phyloP scores from a whole-genome alignment of 2,329 filamentous ascomycete species.

The Diaporthe ilicicola region DNA sequence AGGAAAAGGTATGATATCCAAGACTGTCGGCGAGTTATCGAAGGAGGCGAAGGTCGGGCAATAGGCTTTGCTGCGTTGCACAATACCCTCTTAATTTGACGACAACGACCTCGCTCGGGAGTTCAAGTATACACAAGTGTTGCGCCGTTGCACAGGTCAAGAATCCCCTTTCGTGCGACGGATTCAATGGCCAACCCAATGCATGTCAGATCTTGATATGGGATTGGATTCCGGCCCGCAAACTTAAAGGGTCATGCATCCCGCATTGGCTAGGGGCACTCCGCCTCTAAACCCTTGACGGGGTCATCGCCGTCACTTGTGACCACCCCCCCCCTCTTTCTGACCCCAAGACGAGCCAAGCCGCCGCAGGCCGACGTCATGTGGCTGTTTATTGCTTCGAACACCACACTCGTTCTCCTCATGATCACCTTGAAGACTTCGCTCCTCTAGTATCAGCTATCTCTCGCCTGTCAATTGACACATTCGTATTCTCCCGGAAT shows the following conservation, averaged over 20 bases:
- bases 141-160: not conserved
- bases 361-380: conserved; percentile 30
- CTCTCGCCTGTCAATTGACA: not conserved
- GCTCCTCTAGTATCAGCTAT: not conserved
- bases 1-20: conserved; percentile 8
- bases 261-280: not conserved
- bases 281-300: no score
- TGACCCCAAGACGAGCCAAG: not conserved
- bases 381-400: conserved; percentile 12
- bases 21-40: not conserved
- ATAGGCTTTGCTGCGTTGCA: not conserved
- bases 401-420: not conserved
- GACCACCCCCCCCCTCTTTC: not conserved
- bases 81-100: not conserved
- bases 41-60: not conserved
- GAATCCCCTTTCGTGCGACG: not conserved
- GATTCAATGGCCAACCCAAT: not conserved
- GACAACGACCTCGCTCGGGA: no score
- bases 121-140: not conserved
- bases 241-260: not conserved
- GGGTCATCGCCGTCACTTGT: not conserved
- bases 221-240: not conserved
- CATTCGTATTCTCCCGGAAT: not conserved
- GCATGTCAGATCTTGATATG: conserved; percentile 10
- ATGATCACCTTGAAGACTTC: not conserved